phyloP scores from a whole-genome alignment of 306 rosid genomes.

The Fragaria vesca region DNA sequence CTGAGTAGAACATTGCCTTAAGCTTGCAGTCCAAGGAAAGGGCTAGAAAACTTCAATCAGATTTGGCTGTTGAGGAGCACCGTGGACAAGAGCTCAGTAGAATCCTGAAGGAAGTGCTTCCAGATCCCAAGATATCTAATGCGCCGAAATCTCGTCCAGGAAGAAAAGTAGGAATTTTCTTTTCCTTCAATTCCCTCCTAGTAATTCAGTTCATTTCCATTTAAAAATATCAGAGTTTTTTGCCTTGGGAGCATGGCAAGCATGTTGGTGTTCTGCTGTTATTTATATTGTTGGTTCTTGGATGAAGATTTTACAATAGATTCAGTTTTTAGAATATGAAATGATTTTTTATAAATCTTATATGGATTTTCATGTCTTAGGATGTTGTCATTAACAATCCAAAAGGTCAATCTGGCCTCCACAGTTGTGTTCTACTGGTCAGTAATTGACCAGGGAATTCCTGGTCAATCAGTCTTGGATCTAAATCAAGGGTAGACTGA shows the following conservation, averaged over 20 bases:
- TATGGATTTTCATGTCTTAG: not conserved
- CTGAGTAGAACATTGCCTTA: slow-evolving; percentile 21
- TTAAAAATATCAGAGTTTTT: slow-evolving; percentile 11
- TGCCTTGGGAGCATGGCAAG: not conserved
- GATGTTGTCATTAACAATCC: not conserved
- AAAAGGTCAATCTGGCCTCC: not conserved
- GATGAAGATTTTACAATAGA: not conserved
- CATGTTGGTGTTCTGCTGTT: not conserved
- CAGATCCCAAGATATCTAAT: slow-evolving; percentile 69
- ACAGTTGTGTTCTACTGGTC: not conserved
- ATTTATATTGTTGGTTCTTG: not conserved
- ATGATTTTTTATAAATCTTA: not conserved
- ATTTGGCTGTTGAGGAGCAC: slow-evolving; percentile 87
- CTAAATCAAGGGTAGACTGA: not conserved
- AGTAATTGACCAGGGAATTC: not conserved
- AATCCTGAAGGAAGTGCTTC: slow-evolving; percentile 87
- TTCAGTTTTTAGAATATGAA: not conserved
- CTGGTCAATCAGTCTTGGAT: not conserved
- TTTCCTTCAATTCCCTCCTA: not conserved
- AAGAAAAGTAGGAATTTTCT: slow-evolving; percentile 56
- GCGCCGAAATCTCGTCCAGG: slow-evolving; percentile 57
- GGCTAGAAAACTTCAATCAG: slow-evolving; percentile 75
- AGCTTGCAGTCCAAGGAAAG: slow-evolving; percentile 75
- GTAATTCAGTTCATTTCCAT: slow-evolving; percentile 1
- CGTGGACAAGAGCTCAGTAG: slow-evolving; percentile 78